Evolutionary conservation across 495 filamentous ascomycete species (phyloP).

Genomic region (Glonium stellatum): DNA sequence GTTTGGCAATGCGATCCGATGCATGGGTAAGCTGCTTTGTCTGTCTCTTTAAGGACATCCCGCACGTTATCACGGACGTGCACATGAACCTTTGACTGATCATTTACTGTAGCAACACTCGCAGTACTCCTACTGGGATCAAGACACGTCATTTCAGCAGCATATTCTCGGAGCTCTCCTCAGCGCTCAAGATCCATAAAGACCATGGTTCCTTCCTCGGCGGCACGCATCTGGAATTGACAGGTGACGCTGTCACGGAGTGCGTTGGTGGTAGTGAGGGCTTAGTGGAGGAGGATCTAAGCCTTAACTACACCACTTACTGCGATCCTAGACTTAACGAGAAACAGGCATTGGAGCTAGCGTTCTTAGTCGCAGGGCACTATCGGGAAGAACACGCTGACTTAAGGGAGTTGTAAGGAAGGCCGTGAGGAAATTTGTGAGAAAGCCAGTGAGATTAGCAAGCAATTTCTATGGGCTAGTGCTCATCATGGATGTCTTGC

Average conservation of each 20-base stretch:
- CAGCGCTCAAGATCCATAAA: conserved; percentile 75
- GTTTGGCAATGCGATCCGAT: conserved; percentile 99
- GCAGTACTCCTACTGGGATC: conserved; percentile 60
- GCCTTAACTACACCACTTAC: conserved; percentile 84
- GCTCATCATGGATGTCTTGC: too few species aligned
- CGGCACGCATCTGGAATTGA: conserved; percentile 90
- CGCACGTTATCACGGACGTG: too few species aligned
- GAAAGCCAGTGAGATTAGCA: too few species aligned
- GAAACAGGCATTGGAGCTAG: conserved; percentile 92
- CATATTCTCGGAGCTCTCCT: conserved; percentile 76
- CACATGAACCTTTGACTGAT: not conserved
- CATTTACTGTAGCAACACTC: conserved; percentile 49
- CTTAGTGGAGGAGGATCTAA: conserved; percentile 77
- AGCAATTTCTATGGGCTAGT: too few species aligned
- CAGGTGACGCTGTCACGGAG: conserved; percentile 93
- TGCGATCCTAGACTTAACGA: conserved; percentile 95
- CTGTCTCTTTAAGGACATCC: not conserved
- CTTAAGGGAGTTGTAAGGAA: conserved; percentile 5
- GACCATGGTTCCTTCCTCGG: conserved; percentile 77
- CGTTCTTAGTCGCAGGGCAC: conserved; percentile 86
- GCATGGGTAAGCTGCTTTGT: conserved; percentile 61
- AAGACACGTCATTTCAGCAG: conserved; percentile 85
- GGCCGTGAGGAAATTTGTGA: not conserved
- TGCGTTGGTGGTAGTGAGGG: conserved; percentile 88
- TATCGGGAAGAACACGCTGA: conserved; percentile 45